Percentiles rank a stretch among this genome's conserved stretches.
phyloP scores from a whole-genome alignment of 1,139 yeast genomes.

The Suhomyces bribrorum region DNA sequence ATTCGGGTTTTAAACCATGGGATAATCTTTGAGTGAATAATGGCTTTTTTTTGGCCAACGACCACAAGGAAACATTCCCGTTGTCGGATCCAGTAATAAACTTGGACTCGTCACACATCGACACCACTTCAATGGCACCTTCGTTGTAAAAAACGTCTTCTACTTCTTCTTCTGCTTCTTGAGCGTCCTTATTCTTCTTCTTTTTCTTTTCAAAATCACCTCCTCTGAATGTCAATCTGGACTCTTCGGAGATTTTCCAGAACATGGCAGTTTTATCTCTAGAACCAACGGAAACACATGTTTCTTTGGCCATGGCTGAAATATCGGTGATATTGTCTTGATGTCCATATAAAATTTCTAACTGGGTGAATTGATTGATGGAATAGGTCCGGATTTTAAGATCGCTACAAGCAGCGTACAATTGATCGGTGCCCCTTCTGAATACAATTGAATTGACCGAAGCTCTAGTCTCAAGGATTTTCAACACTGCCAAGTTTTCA shows the following conservation, averaged over 20 bases:
- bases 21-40: slow-evolving; percentile 64
- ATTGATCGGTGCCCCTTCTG: slow-evolving; percentile 78
- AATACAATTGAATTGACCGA: slow-evolving; percentile 73
- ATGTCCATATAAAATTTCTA: slow-evolving; percentile 92
- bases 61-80: slow-evolving; percentile 87
- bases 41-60: slow-evolving; percentile 87
- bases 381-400: slow-evolving; percentile 86
- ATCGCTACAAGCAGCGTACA: slow-evolving; percentile 92
- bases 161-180: slow-evolving; percentile 8
- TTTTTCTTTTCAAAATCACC: slow-evolving; percentile 63
- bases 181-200: slow-evolving; percentile 34
- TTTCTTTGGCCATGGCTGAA: slow-evolving; percentile 75
- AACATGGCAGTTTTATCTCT: slow-evolving; percentile 93
- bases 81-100: slow-evolving; percentile 95
- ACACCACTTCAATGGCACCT: slow-evolving; percentile 88
- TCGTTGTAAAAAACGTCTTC: slow-evolving; percentile 57
- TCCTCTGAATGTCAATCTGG: slow-evolving; percentile 89
- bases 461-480: slow-evolving; percentile 76
- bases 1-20: slow-evolving; percentile 71
- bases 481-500: slow-evolving; percentile 71
- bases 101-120: slow-evolving; percentile 89
- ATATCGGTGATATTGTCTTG: slow-evolving; percentile 87
- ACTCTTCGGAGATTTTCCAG: slow-evolving; percentile 96
- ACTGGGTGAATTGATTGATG: slow-evolving; percentile 80
- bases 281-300: slow-evolving; percentile 94